phyloP scores from a whole-genome alignment of 768 basidiomycete species.

The Lactifluus piperatus region DNA sequence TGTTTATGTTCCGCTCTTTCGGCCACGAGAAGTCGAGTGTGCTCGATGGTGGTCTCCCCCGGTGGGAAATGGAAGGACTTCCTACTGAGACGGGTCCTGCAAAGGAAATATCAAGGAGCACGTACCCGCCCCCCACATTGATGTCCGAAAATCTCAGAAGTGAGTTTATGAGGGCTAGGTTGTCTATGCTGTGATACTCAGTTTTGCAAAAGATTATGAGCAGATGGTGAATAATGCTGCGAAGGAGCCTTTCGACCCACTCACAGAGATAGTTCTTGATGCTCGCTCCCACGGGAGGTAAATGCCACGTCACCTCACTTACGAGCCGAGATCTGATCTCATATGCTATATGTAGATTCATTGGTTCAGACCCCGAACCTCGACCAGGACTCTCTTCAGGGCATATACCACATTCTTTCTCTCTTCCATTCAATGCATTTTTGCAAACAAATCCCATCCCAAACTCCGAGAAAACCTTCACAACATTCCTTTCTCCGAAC shows the following conservation, averaged over 20 bases:
- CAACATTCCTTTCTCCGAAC: slow-evolving; percentile 44
- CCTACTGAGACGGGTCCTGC: slow-evolving; percentile 36
- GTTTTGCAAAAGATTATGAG: slow-evolving; percentile 52
- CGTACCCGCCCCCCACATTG: slow-evolving; percentile 48
- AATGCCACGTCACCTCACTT: slow-evolving; percentile 19
- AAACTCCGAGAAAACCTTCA: slow-evolving; percentile 26
- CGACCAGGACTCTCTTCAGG: slow-evolving; percentile 82
- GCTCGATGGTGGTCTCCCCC: slow-evolving; percentile 86
- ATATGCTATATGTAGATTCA: slow-evolving; percentile 42
- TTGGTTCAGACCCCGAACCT: slow-evolving; percentile 81
- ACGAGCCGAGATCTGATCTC: slow-evolving; percentile 5
- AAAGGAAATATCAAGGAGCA: slow-evolving; percentile 22
- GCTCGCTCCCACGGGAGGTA: slow-evolving; percentile 80
- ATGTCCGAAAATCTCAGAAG: slow-evolving; percentile 28
- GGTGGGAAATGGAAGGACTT: slow-evolving; percentile 63
- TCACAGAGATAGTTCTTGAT: slow-evolving; percentile 72
- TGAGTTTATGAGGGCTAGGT: neutral
- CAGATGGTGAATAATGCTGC: slow-evolving; percentile 68
- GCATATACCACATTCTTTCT: slow-evolving; percentile 83
- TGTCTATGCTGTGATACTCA: neutral
- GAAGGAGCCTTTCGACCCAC: slow-evolving; percentile 35
- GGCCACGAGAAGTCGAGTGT: slow-evolving; percentile 82
- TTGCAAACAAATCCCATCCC: slow-evolving; percentile 36
- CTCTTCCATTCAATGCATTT: slow-evolving; percentile 77
- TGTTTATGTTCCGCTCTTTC: slow-evolving; percentile 92